phyloP scores from a whole-genome alignment of 1,139 yeast species.

The Yamadazyma diospyri region DNA sequence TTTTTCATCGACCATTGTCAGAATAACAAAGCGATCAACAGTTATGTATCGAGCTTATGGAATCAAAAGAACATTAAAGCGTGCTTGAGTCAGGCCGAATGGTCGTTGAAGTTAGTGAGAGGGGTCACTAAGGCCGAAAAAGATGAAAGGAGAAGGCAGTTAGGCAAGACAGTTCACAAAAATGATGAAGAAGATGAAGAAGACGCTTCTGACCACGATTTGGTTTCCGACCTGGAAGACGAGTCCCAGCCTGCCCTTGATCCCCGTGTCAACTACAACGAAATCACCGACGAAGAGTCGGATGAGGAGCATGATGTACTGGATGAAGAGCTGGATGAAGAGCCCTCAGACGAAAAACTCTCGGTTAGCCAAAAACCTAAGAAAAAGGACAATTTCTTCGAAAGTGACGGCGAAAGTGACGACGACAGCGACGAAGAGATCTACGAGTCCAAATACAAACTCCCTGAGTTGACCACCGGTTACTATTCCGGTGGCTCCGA shows the following conservation, averaged over 20 bases:
- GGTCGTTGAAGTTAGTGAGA: slow-evolving; percentile 56
- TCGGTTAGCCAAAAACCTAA: slow-evolving; percentile 15
- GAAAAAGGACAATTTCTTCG: slow-evolving; percentile 41
- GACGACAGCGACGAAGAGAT: slow-evolving; percentile 13
- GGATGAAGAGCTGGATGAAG: too few species aligned
- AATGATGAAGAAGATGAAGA: slow-evolving; percentile 19
- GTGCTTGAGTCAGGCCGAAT: slow-evolving; percentile 46
- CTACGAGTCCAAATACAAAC: slow-evolving; percentile 23
- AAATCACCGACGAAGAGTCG: slow-evolving; percentile 59
- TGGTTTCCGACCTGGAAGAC: slow-evolving; percentile 55
- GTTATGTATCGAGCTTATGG: slow-evolving; percentile 55
- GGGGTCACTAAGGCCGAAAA: slow-evolving; percentile 52
- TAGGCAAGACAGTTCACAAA: slow-evolving; percentile 20
- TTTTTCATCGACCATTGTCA: slow-evolving; percentile 49
- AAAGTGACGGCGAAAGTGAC: slow-evolving; percentile 18
- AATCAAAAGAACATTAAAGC: slow-evolving; percentile 52
- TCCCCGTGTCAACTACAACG: slow-evolving; percentile 51
- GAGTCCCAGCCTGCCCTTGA: slow-evolving; percentile 38
- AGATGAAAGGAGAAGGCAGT: slow-evolving; percentile 24
- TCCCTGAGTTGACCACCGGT: slow-evolving; percentile 76
- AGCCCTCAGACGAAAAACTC: slow-evolving; percentile 21
- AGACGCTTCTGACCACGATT: slow-evolving; percentile 19
- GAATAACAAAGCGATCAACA: slow-evolving; percentile 36
- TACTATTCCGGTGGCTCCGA: slow-evolving; percentile 78
- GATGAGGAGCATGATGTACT: slow-evolving; percentile 18